A percentile compares a stretch with the other conserved stretches of the same genome.
Evolutionary conservation across 169 alveolate genomes (phyloP).

Genomic region (Miamiensis avidus): DNA sequence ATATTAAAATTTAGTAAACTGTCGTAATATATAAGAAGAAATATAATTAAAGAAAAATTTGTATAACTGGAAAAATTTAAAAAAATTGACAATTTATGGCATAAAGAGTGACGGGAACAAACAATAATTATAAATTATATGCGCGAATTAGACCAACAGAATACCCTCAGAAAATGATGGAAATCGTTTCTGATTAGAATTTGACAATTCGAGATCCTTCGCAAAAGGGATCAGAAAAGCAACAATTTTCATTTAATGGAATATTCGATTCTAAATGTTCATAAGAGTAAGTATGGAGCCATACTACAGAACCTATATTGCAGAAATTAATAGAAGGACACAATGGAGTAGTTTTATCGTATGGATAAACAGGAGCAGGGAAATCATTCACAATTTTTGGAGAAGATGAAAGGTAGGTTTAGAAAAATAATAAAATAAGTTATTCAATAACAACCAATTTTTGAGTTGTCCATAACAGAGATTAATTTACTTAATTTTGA

Average conservation of each 20-base stretch:
- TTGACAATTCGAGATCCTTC: conserved; percentile 35
- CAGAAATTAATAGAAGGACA: conserved; percentile 47
- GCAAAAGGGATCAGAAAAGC: conserved; percentile 26
- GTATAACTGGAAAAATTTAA: too few relatives aligned
- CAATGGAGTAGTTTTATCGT: conserved; percentile 31
- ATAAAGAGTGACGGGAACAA: conserved; percentile 25
- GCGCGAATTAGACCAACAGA: conserved; percentile 41
- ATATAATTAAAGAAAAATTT: too few relatives aligned
- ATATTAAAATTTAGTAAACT: too few relatives aligned
- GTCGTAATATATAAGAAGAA: too few relatives aligned
- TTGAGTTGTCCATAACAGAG: neutral
- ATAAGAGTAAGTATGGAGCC: conserved; percentile 12
- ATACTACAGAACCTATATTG: conserved; percentile 30
- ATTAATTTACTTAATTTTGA: too few relatives aligned
- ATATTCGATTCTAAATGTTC: conserved; percentile 8
- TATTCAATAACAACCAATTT: too few relatives aligned
- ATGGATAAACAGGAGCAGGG: conserved; percentile 54
- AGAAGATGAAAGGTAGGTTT: conserved; percentile 13
- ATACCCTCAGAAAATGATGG: conserved; percentile 36
- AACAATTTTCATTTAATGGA: conserved; percentile 19
- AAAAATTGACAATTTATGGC: too few relatives aligned
- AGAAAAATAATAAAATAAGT: too few relatives aligned
- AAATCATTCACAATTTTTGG: conserved; percentile 46
- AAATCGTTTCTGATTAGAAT: conserved; percentile 16
- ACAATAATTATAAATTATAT: conserved; percentile 32